Evolutionary conservation across 2,329 filamentous ascomycete genomes (phyloP).

Genomic region (Pseudomassariella vexata): DNA sequence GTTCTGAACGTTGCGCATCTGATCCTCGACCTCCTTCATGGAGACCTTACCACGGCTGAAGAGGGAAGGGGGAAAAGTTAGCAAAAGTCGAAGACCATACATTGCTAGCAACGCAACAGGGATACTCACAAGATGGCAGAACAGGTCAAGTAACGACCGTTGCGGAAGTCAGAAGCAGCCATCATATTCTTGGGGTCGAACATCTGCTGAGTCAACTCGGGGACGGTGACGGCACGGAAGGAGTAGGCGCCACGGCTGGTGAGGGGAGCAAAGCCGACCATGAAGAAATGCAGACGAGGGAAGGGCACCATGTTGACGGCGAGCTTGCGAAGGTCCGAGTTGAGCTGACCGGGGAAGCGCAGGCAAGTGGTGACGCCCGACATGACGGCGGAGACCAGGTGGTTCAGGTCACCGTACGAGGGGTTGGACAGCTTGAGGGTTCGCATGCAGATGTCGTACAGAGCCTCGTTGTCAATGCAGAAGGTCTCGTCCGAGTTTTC

Average conservation of each 20-base stretch:
- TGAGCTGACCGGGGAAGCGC: constrained; percentile 98
- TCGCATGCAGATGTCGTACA: constrained; percentile 99
- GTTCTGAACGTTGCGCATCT: constrained; percentile 99
- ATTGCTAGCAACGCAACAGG: no score
- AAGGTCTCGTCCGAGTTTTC: constrained; percentile 99
- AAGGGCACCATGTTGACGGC: constrained; percentile 99
- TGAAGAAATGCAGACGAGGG: constrained; percentile 99
- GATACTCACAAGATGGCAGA: constrained; percentile 85
- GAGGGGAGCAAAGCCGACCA: constrained; percentile 98
- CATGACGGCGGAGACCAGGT: constrained; percentile 99
- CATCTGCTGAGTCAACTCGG: constrained; percentile 99
- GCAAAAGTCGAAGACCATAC: constrained; percentile 10
- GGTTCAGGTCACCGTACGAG: constrained; percentile 98
- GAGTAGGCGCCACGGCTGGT: constrained; percentile 88
- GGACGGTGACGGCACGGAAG: constrained; percentile 96
- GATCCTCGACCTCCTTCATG: constrained; percentile 99
- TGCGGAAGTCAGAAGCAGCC: constrained; percentile 99
- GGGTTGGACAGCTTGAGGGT: constrained; percentile 98
- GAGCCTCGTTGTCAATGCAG: constrained; percentile 99
- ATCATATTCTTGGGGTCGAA: constrained; percentile 99
- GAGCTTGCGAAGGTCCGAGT: constrained; percentile 99
- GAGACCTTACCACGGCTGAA: constrained; percentile 91
- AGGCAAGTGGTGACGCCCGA: constrained; percentile 97
- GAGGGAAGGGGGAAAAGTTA: constrained; percentile 17
- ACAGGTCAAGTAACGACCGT: constrained; percentile 99